A percentile compares a stretch with the other conserved stretches of the same genome.
phyloP scores from a whole-genome alignment of 352 stramenopile species.

The Lagenidium giganteum region DNA sequence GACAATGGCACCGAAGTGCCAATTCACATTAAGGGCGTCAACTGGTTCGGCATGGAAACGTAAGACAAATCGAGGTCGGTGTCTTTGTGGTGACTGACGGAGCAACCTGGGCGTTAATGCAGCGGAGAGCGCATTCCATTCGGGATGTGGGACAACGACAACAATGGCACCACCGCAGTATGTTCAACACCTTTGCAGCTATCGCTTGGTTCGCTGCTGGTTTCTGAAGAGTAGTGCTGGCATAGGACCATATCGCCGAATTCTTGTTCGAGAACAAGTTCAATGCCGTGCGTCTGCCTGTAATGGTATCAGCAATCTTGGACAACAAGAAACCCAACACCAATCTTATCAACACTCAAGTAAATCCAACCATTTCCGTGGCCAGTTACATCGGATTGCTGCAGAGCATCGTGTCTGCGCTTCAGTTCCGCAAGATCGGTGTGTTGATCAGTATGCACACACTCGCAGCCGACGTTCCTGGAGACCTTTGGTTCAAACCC shows the following conservation, averaged over 20 bases:
- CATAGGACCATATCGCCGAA: constrained; percentile 56
- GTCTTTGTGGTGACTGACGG: too few species aligned
- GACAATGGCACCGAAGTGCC: constrained; percentile 46
- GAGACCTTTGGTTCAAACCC: constrained; percentile 30
- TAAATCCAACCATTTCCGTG: constrained; percentile 52
- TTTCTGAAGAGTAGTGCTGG: too few species aligned
- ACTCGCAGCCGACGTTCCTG: constrained; percentile 21
- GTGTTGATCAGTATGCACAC: constrained; percentile 42
- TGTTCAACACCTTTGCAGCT: not conserved
- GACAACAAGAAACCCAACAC: constrained; percentile 41
- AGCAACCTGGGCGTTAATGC: too few species aligned
- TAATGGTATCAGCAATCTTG: constrained; percentile 55
- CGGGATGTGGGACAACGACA: constrained; percentile 55
- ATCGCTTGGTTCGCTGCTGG: too few species aligned
- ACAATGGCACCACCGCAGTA: constrained; percentile 46
- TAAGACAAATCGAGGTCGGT: constrained; percentile 11
- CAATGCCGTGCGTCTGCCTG: constrained; percentile 63
- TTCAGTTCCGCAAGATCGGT: constrained; percentile 37
- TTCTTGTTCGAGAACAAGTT: constrained; percentile 72
- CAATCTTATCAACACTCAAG: constrained; percentile 24
- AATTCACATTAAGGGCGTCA: constrained; percentile 47
- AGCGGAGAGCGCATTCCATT: constrained; percentile 45
- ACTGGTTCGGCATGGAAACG: constrained; percentile 55
- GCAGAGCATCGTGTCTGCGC: constrained; percentile 30
- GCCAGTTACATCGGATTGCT: constrained; percentile 33